Conservation (phyloP, 2,329 filamentous ascomycete species). For the Lecanicillium sp. region DNA sequence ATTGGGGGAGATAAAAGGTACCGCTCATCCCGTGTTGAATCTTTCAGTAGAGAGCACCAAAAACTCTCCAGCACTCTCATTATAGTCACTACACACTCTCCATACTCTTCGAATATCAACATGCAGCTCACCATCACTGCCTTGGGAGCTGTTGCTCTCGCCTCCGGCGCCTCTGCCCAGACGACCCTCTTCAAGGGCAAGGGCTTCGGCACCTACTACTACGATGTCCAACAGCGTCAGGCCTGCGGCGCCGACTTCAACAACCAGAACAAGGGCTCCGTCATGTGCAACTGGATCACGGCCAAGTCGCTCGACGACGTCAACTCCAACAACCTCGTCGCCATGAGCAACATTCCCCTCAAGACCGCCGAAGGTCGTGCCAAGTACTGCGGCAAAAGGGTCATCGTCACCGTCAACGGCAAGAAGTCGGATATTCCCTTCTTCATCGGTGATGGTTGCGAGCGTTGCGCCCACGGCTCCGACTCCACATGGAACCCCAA, state of each 20-base stretch:
- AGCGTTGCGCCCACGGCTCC: constrained; percentile 14
- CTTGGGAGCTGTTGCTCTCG: constrained; percentile 7
- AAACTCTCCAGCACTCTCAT: no score
- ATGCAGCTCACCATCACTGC: constrained; percentile 1
- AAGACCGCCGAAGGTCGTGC: constrained; percentile 12
- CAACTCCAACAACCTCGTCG: constrained; percentile 16
- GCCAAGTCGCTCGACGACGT: constrained; percentile 13
- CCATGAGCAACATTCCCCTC: constrained; percentile 17
- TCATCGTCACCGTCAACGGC: constrained; percentile 17
- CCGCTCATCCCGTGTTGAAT: background rate
- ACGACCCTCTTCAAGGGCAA: constrained; percentile 3
- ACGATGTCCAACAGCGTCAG: constrained; percentile 8
- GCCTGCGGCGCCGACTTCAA: constrained; percentile 7
- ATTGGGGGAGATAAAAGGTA: background rate
- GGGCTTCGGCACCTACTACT: constrained; percentile 13
- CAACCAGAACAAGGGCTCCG: constrained; percentile 6
- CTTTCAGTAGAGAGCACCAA: no score
- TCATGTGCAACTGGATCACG: constrained; percentile 9
- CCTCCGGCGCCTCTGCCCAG: constrained; percentile 1
- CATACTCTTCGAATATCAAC: background rate
- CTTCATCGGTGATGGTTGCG: constrained; percentile 17
- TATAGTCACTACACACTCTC: background rate
- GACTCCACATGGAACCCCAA: constrained; percentile 13
- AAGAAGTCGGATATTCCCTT: constrained; percentile 8
- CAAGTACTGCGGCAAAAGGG: constrained; percentile 17